phyloP scores from a whole-genome alignment of 768 basidiomycete species.

The Brasilioporus rufonigricans region DNA sequence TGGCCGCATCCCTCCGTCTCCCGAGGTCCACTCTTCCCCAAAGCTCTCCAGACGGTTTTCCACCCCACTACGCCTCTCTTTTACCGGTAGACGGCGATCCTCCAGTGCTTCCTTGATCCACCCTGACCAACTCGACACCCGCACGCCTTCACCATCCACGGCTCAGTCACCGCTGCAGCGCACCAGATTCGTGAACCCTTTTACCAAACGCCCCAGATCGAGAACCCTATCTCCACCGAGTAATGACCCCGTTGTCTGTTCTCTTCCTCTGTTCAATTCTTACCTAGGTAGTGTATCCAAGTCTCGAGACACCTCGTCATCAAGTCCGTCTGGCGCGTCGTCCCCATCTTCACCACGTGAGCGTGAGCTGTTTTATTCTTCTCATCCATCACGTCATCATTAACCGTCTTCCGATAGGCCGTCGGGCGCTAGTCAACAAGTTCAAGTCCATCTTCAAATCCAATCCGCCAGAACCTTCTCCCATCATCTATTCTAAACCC shows the following conservation, averaged over 20 bases:
- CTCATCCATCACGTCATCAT: not conserved
- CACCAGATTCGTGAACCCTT: no score
- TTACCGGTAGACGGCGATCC: no score
- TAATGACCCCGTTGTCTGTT: conserved; percentile 1
- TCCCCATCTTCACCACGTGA: not conserved
- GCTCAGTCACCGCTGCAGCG: no score
- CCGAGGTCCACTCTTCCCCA: no score
- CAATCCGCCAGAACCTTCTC: conserved; percentile 6
- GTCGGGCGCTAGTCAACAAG: conserved; percentile 13
- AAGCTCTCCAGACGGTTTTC: no score
- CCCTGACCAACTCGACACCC: no score
- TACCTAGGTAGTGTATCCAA: conserved; percentile 3
- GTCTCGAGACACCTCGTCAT: no score
- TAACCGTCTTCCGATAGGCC: conserved; percentile 5
- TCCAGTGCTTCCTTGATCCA: no score
- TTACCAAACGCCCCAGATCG: conserved; percentile 16
- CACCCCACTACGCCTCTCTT: no score
- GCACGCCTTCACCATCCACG: no score
- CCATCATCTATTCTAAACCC: not conserved
- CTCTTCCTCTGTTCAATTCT: not conserved
- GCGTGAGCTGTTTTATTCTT: not conserved
- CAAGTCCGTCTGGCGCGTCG: not conserved
- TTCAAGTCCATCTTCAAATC: conserved; percentile 26
- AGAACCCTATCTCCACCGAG: conserved; percentile 14
- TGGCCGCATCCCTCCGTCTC: no score